Evolutionary conservation across 805 yeast genomes (phyloP), one percentile per base, ranked within the genome.

Genomic region (Kuraishia piskuri): DNA sequence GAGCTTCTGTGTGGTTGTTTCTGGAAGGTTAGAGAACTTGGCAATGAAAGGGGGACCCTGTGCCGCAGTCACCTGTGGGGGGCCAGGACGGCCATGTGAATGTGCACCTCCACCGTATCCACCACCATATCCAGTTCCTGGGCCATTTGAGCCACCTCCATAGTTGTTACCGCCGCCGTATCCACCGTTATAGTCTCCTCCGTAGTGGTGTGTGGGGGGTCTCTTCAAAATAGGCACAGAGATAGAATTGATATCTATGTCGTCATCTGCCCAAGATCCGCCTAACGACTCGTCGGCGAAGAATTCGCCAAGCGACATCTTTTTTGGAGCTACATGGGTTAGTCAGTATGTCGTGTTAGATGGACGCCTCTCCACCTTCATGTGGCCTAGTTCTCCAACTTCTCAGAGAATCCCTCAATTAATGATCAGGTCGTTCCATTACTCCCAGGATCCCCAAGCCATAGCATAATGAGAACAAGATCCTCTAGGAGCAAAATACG

Each of bases 201-300:
- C 31, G 17, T 47, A 22, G 14, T n/a, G 25, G 12, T 19, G 21
- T 7, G 25, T 3, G 8, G 21, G 4, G n/a, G 25, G 49, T 23
- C 25, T 47, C 24, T 48, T 49, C 25, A 55, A 51, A 21, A 69
- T 64, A 24, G 79, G 76, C 10, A 79, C 78, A 46, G 80, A 79
- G 59, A 83, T 80, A 40, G 85, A 77, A 46, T 77, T 75, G 67
- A 83, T 70, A 62, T 83, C 89, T 54, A 83, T 80, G 61, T 83
- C 87, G 62, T 80, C 88, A 59, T 83, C 88, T 19, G 87, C 88
- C 89, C 89, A 83, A 7, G 82, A 78, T 24, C 78, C 77, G 17
- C 81, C 82, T 45, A 74, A 60, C 46, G 71, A 62, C 49, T 73
- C 71, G 56, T 74, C 78, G 24, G 72, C 74, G 52, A 71, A 65